phyloP scores from a whole-genome alignment of 495 filamentous ascomycete genomes.

The Neurospora tetrasperma region DNA sequence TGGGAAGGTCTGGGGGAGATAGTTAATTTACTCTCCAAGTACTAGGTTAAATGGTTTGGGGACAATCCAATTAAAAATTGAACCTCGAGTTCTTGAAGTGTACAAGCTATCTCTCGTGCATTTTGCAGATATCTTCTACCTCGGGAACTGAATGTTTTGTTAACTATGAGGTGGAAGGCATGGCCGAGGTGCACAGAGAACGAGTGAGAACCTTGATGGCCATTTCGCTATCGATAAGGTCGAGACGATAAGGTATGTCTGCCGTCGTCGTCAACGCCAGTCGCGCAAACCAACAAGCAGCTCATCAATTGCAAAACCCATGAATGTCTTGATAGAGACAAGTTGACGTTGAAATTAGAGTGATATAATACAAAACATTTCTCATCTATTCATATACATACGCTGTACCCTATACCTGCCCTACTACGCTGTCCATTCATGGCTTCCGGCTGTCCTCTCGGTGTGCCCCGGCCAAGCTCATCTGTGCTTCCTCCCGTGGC shows the following conservation, averaged over 20 bases:
- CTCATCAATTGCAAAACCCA: neutral
- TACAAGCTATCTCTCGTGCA: rapidly evolving
- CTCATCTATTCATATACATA: neutral
- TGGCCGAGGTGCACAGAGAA: neutral
- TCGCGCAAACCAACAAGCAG: too few relatives aligned
- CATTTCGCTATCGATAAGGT: neutral
- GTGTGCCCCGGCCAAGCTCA: too few relatives aligned
- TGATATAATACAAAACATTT: neutral
- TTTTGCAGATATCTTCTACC: neutral
- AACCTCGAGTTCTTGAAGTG: neutral
- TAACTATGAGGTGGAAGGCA: neutral
- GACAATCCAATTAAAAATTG: neutral
- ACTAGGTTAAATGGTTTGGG: neutral
- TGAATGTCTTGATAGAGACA: neutral
- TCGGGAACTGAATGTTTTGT: neutral
- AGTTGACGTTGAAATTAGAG: neutral
- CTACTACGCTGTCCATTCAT: neutral
- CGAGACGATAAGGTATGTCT: neutral
- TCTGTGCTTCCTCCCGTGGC: too few relatives aligned
- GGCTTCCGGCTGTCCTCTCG: too few relatives aligned
- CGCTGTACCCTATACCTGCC: neutral
- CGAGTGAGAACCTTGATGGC: neutral
- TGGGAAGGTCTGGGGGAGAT: too few relatives aligned
- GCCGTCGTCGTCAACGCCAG: neutral
- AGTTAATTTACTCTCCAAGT: too few relatives aligned